Evolutionary conservation across 2,329 filamentous ascomycete species (phyloP), one percentile per base, ranked within the genome.

Genomic region (Neopestalotiopsis clavispora): DNA sequence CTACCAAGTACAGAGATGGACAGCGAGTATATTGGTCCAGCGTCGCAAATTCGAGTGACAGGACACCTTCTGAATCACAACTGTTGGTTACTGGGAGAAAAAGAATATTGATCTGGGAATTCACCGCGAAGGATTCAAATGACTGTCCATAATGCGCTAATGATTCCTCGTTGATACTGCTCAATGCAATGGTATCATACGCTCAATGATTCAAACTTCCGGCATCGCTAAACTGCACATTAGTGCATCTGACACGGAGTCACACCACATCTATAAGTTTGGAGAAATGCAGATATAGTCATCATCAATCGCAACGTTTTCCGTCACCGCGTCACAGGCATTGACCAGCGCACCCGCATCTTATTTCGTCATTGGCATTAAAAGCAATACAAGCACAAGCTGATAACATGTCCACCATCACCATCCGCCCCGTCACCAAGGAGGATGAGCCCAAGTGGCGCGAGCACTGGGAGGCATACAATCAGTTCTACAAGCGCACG

Each of bases 401-500:
- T 28, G 2, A 4, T 12, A 34, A 6, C 28, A 59, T 59, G 59
- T 62, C 59, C 9, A n/a, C 59, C 9, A n/a, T 34, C 34, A 62
- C 59, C 30, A 62, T 62, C 59, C 59, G 59, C 34, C 59, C 59
- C 34, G 59, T 62, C 34, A 13, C 34, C n/a, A 62, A 62, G n/a
- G 59, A 40, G 13, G 59, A 62, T n/a, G 59, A 62, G 59, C n/a
- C 59, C 30, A n/a, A 62, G n/a, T 62, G 59, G 59, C 59, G 59
- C 30, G 30, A 62, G 30, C 32, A 62, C 59, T 62, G 59, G 59
- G 59, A 12, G 13, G 30, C 59, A 14, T 62, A 62, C 34, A 62
- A 62, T 30, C 12, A 62, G 7, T 62, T 62, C 32, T 62, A 62
- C 59, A 40, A 62, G 59, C 59, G 59, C 30, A 62, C 59, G n/a